A percentile compares a stretch with the other conserved stretches of the same genome.
These are phyloP conservation scores for Syncephalis plumigaleata DNA, from an alignment of 371 early-diverging fungal genomes.

Conservation along the genomic window DNA sequence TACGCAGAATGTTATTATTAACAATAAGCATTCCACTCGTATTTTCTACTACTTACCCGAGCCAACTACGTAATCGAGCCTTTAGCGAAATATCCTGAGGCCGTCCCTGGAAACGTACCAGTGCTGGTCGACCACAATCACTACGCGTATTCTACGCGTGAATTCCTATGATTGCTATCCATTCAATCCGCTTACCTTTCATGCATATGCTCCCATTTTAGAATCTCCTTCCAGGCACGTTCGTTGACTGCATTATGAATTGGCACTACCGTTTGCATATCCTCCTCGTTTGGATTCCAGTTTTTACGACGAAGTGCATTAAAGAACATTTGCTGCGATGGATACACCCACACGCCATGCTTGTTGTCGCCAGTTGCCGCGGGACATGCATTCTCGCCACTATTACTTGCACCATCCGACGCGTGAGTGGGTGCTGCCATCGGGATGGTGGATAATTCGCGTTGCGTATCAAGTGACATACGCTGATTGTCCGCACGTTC, in stretches of 20 bases:
- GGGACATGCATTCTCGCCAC: too few species aligned
- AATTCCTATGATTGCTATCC: not conserved
- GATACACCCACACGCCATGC: conserved; percentile 69
- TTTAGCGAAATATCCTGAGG: conserved; percentile 4
- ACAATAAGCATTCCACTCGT: not conserved
- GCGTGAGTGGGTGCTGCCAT: not conserved
- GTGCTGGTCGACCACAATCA: not conserved
- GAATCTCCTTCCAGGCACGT: conserved; percentile 81
- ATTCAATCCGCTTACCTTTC: conserved; percentile 26
- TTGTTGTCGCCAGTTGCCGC: not conserved
- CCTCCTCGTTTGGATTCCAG: conserved; percentile 79
- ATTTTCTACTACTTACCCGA: conserved; percentile 3
- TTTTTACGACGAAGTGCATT: conserved; percentile 88
- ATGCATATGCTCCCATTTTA: conserved; percentile 77
- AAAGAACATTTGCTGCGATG: conserved; percentile 91
- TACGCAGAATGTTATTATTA: not conserved
- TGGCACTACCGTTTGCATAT: conserved; percentile 83
- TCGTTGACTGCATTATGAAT: conserved; percentile 97
- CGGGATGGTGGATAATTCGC: not conserved
- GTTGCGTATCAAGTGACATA: not conserved
- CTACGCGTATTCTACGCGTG: not conserved
- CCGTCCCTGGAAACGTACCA: conserved; percentile 4
- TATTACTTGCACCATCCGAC: too few species aligned
- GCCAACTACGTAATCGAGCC: conserved; percentile 2
- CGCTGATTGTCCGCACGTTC: not conserved